Evolutionary conservation across 192 early-diverging fungal species (phyloP).

Genomic region (Backusella sp.): DNA sequence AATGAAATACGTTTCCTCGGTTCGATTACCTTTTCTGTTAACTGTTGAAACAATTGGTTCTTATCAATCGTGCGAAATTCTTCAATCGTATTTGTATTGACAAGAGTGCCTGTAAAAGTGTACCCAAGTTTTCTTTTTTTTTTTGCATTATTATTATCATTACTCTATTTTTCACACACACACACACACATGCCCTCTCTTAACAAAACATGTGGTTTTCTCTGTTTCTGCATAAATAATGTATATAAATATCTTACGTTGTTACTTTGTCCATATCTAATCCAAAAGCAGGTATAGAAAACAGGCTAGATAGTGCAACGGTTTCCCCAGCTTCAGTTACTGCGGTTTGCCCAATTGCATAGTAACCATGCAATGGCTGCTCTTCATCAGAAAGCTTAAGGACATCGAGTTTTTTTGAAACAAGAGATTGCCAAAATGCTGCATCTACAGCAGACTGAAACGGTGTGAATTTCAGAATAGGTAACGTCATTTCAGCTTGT

Average conservation of each 20-base stretch:
- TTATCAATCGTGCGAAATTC: slow-evolving; percentile 87
- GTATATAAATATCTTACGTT: background rate
- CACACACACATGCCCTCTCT: background rate
- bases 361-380: slow-evolving; percentile 61
- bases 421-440: slow-evolving; percentile 88
- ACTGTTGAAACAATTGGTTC: slow-evolving; percentile 55
- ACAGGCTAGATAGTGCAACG: slow-evolving; percentile 54
- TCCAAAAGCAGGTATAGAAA: slow-evolving; percentile 59
- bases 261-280: slow-evolving; percentile 39
- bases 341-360: slow-evolving; percentile 44
- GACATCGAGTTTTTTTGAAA: slow-evolving; percentile 80
- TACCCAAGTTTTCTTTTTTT: background rate
- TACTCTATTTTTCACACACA: background rate
- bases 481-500: background rate
- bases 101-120: slow-evolving; percentile 53
- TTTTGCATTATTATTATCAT: too few relatives aligned
- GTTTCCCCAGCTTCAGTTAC: slow-evolving; percentile 20
- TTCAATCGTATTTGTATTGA: slow-evolving; percentile 95
- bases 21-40: slow-evolving; percentile 54
- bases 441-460: slow-evolving; percentile 85
- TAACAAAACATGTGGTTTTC: background rate
- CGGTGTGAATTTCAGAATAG: slow-evolving; percentile 78
- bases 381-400: slow-evolving; percentile 73
- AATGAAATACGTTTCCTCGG: slow-evolving; percentile 10
- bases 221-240: background rate